Conservation (phyloP, 2,329 filamentous ascomycete genomes). For the Ascochyta viciae-villosae region DNA sequence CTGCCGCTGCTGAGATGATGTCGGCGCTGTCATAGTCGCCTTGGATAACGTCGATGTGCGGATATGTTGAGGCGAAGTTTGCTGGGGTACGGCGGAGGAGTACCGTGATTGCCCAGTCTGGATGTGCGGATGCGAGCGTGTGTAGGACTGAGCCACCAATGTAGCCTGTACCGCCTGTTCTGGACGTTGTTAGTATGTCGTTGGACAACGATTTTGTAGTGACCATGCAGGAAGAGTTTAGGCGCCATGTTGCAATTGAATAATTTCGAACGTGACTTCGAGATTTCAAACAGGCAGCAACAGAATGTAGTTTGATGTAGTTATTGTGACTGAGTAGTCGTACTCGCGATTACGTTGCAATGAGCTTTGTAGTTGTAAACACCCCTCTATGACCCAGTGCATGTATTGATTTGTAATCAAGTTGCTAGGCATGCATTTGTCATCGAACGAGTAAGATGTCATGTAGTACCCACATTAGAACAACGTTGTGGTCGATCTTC, state of each 20-base stretch:
- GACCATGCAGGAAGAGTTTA: conserved; percentile 35
- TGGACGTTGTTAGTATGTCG: conserved; percentile 24
- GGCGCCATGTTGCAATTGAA: conserved; percentile 31
- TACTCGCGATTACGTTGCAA: no score
- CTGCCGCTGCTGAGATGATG: conserved; percentile 54
- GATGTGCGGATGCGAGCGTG: conserved; percentile 54
- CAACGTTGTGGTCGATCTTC: no score
- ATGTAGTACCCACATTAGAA: no score
- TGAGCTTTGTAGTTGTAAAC: no score
- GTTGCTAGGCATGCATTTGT: no score
- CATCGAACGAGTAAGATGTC: no score
- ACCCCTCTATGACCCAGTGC: no score
- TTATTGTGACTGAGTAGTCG: no score
- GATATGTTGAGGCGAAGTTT: conserved; percentile 41
- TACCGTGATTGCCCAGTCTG: conserved; percentile 55
- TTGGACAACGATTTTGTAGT: not conserved
- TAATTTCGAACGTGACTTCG: not conserved
- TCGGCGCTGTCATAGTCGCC: conserved; percentile 57
- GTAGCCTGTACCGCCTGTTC: conserved; percentile 61
- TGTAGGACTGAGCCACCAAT: conserved; percentile 62
- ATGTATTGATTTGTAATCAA: no score
- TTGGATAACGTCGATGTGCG: conserved; percentile 56
- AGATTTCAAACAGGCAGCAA: no score
- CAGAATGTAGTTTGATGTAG: no score
- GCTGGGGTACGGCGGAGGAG: conserved; percentile 52